Conservation (phyloP, 2,329 filamentous ascomycete genomes). For the Metarhizium guizhouense region DNA sequence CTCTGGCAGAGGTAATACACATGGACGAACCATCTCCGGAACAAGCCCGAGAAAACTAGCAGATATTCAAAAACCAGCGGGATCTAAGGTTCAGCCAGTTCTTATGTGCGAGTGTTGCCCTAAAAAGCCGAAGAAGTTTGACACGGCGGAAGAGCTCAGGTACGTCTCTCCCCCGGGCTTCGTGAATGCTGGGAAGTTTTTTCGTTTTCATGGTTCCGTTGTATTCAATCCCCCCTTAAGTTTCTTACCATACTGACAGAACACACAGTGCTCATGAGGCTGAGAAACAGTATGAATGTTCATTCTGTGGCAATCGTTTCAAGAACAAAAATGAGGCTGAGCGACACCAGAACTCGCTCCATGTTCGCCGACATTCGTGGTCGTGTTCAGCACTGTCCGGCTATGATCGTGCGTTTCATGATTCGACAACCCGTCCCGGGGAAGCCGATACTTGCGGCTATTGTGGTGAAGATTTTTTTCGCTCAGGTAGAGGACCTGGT, state of each 20-base stretch:
- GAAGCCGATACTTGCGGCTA: constrained; percentile 82
- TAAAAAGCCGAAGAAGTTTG: constrained; percentile 95
- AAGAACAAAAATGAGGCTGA: constrained; percentile 99
- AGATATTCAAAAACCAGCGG: constrained; percentile 38
- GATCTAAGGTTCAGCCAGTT: constrained; percentile 42
- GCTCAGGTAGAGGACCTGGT: constrained; percentile 34
- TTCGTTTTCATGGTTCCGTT: no score
- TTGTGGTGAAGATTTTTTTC: constrained; percentile 80
- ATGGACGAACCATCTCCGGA: constrained; percentile 37
- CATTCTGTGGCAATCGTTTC: constrained; percentile 88
- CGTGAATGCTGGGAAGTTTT: no score
- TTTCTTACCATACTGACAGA: not conserved
- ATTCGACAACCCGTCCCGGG: constrained; percentile 58
- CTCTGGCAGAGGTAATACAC: constrained; percentile 27
- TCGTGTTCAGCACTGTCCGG: constrained; percentile 80
- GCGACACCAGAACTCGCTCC: constrained; percentile 89
- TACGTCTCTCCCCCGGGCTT: constrained; percentile 34
- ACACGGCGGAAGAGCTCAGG: constrained; percentile 74
- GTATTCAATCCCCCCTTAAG: no score
- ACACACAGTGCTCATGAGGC: constrained; percentile 67
- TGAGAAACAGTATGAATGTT: constrained; percentile 93
- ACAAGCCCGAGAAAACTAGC: constrained; percentile 42
- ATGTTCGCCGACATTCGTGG: constrained; percentile 90
- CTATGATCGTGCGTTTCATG: constrained; percentile 78
- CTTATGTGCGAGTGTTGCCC: constrained; percentile 88